Evolutionary conservation across 2,329 filamentous ascomycete species (phyloP), one percentile per base, ranked within the genome.

Genomic region (Periglandula ipomoeae): DNA sequence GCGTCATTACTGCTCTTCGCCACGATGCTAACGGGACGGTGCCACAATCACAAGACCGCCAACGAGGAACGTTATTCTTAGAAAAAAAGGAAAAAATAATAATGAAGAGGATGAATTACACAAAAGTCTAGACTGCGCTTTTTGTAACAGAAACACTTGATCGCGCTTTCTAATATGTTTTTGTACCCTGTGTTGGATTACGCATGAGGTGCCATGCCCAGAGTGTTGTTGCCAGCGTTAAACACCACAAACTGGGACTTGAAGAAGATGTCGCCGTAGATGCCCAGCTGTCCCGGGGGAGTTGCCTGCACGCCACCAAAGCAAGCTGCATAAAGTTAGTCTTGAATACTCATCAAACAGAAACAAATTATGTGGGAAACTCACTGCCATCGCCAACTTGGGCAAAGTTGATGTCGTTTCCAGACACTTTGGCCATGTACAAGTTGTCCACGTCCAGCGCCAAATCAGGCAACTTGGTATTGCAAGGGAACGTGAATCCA

Each of bases 291-390:
- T 13, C 53, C 54, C 0, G 68, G 67, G 1, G 73, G 70, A 42
- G 76, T 78, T 27, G 75, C 72, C 67, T 87, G 84, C 17, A 87
- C 66, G 56, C 82, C 83, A 51, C 82, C 84, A 55, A 84, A 86
- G 70, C 84, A 87, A 48, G 70, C 73, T 76, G 22, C 4, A 34
- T 3, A 20, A 4, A 5, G 37, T 39, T 10, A 39, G 37, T 39
- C 3, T 39, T 22, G 9, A n/a, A 13, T 20, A 11, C 37, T 13
- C 4, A 23, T n/a, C n/a, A n/a, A 2, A 30, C 4, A 15, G 9
- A 17, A 22, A 44, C 20, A 22, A 48, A 48, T 17, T 20, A 37
- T n/a, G 17, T 11, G 10, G 23, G 15, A 46, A 38, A 26, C 11
- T 68, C 68, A 78, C 75, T 78, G 38, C 71, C 70, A 45, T 68